Evolutionary conservation across 768 basidiomycete species (phyloP).

Genomic region (Baorangia bicolor): DNA sequence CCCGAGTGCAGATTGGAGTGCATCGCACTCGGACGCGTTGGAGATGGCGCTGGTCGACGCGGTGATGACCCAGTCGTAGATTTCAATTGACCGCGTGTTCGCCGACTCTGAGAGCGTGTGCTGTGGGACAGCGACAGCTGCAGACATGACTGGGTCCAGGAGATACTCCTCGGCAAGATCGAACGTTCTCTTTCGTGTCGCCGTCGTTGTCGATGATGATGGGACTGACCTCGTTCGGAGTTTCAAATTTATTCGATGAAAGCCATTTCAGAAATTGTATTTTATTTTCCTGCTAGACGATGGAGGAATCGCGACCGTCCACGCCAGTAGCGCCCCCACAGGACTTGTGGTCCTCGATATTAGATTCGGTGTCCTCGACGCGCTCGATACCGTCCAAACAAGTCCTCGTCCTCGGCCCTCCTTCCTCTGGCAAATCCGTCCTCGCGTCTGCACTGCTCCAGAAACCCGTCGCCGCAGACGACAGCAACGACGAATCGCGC

Average conservation of each 20-base stretch:
- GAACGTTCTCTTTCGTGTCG: not conserved
- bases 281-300: slow-evolving; percentile 11
- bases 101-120: slow-evolving; percentile 70
- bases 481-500: slow-evolving; percentile 55
- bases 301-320: slow-evolving; percentile 55
- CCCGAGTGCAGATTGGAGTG: slow-evolving; percentile 58
- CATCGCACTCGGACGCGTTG: slow-evolving; percentile 71
- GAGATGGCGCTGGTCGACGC: slow-evolving; percentile 77
- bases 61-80: slow-evolving; percentile 68
- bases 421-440: slow-evolving; percentile 75
- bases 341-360: slow-evolving; percentile 91
- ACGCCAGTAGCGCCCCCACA: slow-evolving; percentile 72
- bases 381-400: slow-evolving; percentile 86
- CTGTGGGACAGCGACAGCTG: slow-evolving; percentile 49
- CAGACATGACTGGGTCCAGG: slow-evolving; percentile 34
- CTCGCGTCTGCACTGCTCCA: slow-evolving; percentile 71
- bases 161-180: slow-evolving; percentile 9
- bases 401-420: slow-evolving; percentile 79
- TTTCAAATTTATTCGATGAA: slow-evolving; percentile 18
- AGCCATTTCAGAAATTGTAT: not conserved
- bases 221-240: slow-evolving; percentile 18
- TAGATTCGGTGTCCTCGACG: slow-evolving; percentile 81
- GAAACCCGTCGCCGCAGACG: slow-evolving; percentile 53
- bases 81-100: slow-evolving; percentile 65
- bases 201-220: slow-evolving; percentile 10